A percentile compares a stretch with the other conserved stretches of the same genome.
Evolutionary conservation across 2,329 filamentous ascomycete species (phyloP).

Genomic region (Fusarium circinatum): DNA sequence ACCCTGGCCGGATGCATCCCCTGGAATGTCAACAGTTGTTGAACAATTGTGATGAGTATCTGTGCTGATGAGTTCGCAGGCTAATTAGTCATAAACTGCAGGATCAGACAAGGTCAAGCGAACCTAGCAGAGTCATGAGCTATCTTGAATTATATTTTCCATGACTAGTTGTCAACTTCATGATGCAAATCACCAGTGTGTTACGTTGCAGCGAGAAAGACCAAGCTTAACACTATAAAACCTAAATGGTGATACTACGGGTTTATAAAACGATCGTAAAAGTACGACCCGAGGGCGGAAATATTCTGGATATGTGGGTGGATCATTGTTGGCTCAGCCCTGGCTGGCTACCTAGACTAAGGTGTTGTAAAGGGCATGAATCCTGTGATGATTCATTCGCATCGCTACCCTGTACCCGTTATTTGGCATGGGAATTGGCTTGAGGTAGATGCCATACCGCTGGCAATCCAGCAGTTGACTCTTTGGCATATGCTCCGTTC

Average conservation of each 20-base stretch:
- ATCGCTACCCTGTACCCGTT: background rate
- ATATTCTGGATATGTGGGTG: conserved; percentile 19
- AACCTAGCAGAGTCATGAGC: conserved; percentile 4
- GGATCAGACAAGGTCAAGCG: background rate
- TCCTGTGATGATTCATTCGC: background rate
- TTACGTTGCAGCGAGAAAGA: background rate
- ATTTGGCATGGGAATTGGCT: background rate
- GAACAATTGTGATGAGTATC: background rate
- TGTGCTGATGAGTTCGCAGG: background rate
- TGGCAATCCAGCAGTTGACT: background rate
- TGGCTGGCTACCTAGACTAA: background rate
- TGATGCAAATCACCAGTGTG: background rate
- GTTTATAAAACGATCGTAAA: background rate
- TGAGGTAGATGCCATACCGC: background rate
- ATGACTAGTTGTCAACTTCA: conserved; percentile 5
- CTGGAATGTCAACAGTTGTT: background rate
- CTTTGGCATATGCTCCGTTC: background rate
- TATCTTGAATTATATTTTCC: background rate
- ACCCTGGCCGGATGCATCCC: background rate
- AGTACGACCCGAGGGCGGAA: conserved; percentile 7
- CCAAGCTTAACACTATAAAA: conserved; percentile 18
- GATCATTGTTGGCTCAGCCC: conserved; percentile 3
- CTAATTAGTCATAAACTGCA: background rate
- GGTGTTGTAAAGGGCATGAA: background rate
- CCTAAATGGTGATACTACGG: conserved; percentile 25